Evolutionary conservation across 2,329 filamentous ascomycete genomes (phyloP).

Genomic region (Monosporascus sp.): DNA sequence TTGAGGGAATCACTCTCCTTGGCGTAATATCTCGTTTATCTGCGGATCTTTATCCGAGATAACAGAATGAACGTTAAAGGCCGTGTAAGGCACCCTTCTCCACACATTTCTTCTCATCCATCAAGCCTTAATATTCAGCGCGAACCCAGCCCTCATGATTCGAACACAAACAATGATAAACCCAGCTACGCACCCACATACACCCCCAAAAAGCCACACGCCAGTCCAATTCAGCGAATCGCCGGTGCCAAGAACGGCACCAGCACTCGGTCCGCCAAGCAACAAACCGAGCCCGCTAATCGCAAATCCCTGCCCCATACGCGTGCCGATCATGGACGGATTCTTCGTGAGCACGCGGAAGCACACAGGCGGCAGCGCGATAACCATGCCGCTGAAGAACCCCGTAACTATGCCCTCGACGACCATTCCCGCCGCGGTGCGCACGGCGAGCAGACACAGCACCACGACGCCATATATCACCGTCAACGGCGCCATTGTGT

Average conservation of each 20-base stretch:
- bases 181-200: not conserved
- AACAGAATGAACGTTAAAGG: too few relatives aligned
- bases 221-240: constrained; percentile 16
- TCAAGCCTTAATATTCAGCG: too few relatives aligned
- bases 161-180: too few relatives aligned
- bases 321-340: constrained; percentile 34
- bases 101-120: too few relatives aligned
- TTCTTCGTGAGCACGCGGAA: constrained; percentile 34
- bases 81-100: too few relatives aligned
- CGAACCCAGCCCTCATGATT: too few relatives aligned
- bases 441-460: constrained; percentile 31
- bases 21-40: too few relatives aligned
- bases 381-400: constrained; percentile 37
- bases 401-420: constrained; percentile 31
- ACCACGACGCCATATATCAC: constrained; percentile 27
- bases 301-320: constrained; percentile 33
- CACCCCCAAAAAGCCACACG: constrained; percentile 17
- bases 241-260: constrained; percentile 22
- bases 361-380: constrained; percentile 33
- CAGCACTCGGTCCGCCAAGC: constrained; percentile 27
- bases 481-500: constrained; percentile 26
- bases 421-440: constrained; percentile 27
- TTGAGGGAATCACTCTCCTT: too few relatives aligned
- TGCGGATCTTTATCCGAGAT: too few relatives aligned
- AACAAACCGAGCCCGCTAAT: constrained; percentile 27